Conservation (phyloP, 2,329 filamentous ascomycete genomes). For the Monosporascus sp. region DNA sequence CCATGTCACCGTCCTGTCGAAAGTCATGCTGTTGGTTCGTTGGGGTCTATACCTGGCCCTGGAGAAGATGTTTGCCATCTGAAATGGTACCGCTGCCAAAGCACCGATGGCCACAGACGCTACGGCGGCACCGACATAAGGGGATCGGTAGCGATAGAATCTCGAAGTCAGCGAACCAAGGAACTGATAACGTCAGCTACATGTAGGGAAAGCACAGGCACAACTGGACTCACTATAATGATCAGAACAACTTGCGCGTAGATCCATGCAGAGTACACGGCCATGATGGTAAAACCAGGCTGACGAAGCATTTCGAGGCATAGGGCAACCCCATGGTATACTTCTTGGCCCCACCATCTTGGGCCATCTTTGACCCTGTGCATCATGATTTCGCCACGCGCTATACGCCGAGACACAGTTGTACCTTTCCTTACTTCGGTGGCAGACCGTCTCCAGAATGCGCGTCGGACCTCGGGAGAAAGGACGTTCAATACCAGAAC, state of each 20-base stretch:
- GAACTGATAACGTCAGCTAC: conserved; percentile 31
- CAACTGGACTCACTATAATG: conserved; percentile 43
- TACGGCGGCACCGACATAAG: conserved; percentile 62
- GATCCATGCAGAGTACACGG: conserved; percentile 72
- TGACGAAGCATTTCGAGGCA: conserved; percentile 67
- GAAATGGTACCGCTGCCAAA: conserved; percentile 64
- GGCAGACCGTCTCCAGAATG: conserved; percentile 63
- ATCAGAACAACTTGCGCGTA: conserved; percentile 71
- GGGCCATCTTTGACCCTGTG: conserved; percentile 68
- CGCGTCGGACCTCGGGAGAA: conserved; percentile 66
- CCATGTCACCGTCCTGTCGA: conserved; percentile 60
- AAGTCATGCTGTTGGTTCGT: conserved; percentile 62
- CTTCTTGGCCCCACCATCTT: conserved; percentile 71
- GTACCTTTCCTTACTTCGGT: conserved; percentile 55
- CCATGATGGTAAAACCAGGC: conserved; percentile 66
- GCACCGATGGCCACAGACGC: conserved; percentile 64
- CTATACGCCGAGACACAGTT: conserved; percentile 52
- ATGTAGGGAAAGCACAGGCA: not conserved
- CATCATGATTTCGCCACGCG: conserved; percentile 71
- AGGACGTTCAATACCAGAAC: conserved; percentile 66
- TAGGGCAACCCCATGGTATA: conserved; percentile 64
- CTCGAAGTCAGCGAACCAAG: conserved; percentile 67
- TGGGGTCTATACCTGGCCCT: conserved; percentile 55
- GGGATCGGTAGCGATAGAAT: conserved; percentile 59
- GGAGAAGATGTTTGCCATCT: conserved; percentile 66